Percentiles rank a stretch among this genome's conserved stretches.
Conservation (phyloP, 192 early-diverging fungal genomes). For the Coemansia sp. region DNA sequence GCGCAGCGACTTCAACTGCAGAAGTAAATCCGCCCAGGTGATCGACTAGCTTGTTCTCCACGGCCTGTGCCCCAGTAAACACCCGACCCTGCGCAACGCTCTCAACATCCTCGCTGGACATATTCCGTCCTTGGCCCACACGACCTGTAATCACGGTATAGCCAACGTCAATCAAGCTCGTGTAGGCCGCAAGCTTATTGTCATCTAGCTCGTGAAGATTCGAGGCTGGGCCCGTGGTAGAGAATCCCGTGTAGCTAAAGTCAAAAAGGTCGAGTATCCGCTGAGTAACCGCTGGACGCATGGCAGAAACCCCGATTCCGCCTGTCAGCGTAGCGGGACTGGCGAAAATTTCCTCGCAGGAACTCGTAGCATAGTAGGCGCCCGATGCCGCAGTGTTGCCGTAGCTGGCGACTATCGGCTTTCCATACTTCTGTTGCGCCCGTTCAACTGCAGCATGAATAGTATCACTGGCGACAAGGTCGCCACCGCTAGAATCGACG, state of each 20-base stretch:
- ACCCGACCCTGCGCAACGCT: constrained; percentile 65
- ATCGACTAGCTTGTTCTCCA: constrained; percentile 64
- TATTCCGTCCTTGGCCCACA: constrained; percentile 62
- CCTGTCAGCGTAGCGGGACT: constrained; percentile 71
- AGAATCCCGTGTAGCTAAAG: not conserved
- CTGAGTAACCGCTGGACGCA: constrained; percentile 59
- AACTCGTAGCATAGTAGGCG: constrained; percentile 63
- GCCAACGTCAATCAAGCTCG: constrained; percentile 49
- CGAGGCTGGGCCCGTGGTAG: constrained; percentile 53
- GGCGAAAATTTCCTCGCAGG: constrained; percentile 64
- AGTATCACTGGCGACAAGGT: constrained; percentile 67
- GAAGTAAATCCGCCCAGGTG: constrained; percentile 59
- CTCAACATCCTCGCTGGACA: constrained; percentile 58
- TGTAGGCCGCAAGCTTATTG: constrained; percentile 53
- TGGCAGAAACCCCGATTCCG: constrained; percentile 70
- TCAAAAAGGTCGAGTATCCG: constrained; percentile 60
- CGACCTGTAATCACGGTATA: constrained; percentile 62
- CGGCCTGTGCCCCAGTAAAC: constrained; percentile 65
- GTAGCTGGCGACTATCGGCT: constrained; percentile 69
- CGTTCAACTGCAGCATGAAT: constrained; percentile 64
- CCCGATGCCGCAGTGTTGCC: constrained; percentile 62
- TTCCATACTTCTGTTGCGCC: constrained; percentile 59
- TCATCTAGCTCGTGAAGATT: constrained; percentile 57
- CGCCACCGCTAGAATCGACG: constrained; percentile 75
- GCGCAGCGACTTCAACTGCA: constrained; percentile 48